phyloP scores from a whole-genome alignment of 768 basidiomycete species.

The Mycena alexandri region DNA sequence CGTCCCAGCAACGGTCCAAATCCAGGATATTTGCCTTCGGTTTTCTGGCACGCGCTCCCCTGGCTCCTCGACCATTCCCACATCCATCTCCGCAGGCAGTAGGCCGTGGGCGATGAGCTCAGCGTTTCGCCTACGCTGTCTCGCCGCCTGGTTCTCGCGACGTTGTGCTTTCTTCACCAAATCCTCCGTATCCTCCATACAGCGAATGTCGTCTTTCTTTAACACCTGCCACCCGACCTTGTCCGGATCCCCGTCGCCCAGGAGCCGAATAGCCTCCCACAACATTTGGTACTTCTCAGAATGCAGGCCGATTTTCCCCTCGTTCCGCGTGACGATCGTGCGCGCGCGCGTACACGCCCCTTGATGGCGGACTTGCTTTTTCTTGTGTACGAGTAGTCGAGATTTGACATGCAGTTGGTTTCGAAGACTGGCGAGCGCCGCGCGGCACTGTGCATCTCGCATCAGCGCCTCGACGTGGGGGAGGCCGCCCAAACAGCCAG shows the following conservation, averaged over 20 bases:
- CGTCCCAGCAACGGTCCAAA: conserved; percentile 2
- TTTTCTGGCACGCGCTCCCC: not conserved
- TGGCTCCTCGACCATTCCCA: not conserved
- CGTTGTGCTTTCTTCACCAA: not conserved
- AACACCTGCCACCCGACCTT: no score
- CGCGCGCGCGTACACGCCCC: conserved; percentile 16
- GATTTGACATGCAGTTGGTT: conserved; percentile 24
- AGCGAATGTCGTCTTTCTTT: no score
- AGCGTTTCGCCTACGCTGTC: not conserved
- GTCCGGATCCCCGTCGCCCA: no score
- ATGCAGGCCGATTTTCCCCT: conserved; percentile 22
- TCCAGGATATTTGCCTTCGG: conserved; percentile 4
- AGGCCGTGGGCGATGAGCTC: not conserved
- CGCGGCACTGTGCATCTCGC: conserved; percentile 23
- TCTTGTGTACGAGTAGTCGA: conserved; percentile 2
- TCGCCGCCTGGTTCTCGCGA: not conserved
- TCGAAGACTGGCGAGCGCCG: conserved; percentile 19
- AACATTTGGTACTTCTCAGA: conserved; percentile 25
- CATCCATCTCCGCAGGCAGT: not conserved
- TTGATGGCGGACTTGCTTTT: conserved; percentile 13
- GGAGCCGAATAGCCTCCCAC: conserved; percentile 4
- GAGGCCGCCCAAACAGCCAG: not conserved
- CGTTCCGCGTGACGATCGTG: conserved; percentile 15
- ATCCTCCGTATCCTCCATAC: conserved; percentile 5
- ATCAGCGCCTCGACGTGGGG: not conserved